Evolutionary conservation across 768 basidiomycete species (phyloP).

Genomic region (Trametes sanguinea): DNA sequence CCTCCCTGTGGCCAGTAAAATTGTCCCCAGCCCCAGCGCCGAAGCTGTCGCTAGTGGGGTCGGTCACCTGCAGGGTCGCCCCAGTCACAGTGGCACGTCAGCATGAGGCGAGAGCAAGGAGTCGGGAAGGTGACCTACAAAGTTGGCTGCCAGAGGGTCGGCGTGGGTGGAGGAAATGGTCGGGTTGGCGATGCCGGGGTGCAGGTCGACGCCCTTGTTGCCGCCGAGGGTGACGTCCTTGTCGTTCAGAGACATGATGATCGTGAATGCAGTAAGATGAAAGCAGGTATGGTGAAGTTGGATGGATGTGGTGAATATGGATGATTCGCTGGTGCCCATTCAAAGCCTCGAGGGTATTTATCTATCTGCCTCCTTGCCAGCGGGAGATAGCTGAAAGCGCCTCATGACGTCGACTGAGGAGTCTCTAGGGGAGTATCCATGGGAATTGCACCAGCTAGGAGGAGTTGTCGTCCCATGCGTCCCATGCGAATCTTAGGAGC

Average conservation of each 20-base stretch:
- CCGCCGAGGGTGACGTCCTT: conserved; percentile 28
- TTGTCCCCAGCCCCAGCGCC: conserved; percentile 45
- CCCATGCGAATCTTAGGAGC: neutral
- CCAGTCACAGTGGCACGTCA: neutral
- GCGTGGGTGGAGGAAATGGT: conserved; percentile 38
- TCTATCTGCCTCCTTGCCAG: neutral
- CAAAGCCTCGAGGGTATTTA: neutral
- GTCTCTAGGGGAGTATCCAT: neutral
- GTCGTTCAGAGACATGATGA: conserved; percentile 42
- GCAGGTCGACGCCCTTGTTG: conserved; percentile 38
- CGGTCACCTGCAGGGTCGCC: conserved; percentile 35
- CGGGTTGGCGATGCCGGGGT: conserved; percentile 49
- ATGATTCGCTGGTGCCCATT: neutral
- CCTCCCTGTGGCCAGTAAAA: conserved; percentile 44
- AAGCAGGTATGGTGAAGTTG: neutral
- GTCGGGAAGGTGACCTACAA: conserved; percentile 37
- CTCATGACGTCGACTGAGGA: conserved; percentile 2
- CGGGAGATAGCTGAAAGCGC: neutral
- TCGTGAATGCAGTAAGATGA: neutral
- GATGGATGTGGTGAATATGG: neutral
- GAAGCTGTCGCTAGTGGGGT: conserved; percentile 41
- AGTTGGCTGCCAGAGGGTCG: conserved; percentile 43
- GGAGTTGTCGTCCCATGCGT: neutral
- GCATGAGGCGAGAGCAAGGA: neutral
- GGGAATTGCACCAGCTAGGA: neutral